Base-by-base conservation (phyloP, 495 filamentous ascomycete genomes). In the Lichina pygmaea region DNA sequence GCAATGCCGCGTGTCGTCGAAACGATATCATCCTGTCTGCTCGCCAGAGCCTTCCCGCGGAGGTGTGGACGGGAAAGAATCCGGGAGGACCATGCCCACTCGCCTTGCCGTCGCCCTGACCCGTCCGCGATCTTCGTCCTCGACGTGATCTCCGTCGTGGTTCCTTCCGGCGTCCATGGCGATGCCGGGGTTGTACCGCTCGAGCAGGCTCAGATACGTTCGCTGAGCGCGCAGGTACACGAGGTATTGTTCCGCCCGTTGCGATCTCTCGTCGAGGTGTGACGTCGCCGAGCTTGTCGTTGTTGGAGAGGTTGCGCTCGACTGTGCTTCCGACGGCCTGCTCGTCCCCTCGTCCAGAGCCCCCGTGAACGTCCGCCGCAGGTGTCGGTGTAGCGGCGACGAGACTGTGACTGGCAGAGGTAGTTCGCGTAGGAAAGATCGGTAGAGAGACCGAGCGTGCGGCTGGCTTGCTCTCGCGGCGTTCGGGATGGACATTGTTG, bases 111-210 rank as follows among this genome's bases (percentile, higher is more conserved):
- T 81, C 65, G 93, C 62, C 47, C 81, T 55, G 38, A 93, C 73
- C 50, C 73, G 65, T 63, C 91, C 84, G 60, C 91, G 82, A 60
- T 89, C 47, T 36, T 34, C 44, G 36, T 39, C 36, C 11, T 11
- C 10, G 34, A 46, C 40, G 36, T 46, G 34, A 2, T 39, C 11
- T 11, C 36, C 36, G 10, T 11, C 11, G 36, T 15, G 36, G 13
- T 15, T 15, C 10, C 36, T 11, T 11, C 11, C 36, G 5, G 13
- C 76, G 52, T 77, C 73, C 72, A 86, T 74, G 42, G 62, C 62
- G 72, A 85, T 78, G 6, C 83, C 81, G 7, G 86, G 85, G 56
- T 95, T 97, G 60, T 95, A 97, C 53, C 83, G 67, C 57, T 93
- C 86, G 24, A 95, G 49, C 34, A 94, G 58, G 38, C 70, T 73